Conservation (phyloP, 805 yeast species). For the Saccharomycopsis sp. region DNA sequence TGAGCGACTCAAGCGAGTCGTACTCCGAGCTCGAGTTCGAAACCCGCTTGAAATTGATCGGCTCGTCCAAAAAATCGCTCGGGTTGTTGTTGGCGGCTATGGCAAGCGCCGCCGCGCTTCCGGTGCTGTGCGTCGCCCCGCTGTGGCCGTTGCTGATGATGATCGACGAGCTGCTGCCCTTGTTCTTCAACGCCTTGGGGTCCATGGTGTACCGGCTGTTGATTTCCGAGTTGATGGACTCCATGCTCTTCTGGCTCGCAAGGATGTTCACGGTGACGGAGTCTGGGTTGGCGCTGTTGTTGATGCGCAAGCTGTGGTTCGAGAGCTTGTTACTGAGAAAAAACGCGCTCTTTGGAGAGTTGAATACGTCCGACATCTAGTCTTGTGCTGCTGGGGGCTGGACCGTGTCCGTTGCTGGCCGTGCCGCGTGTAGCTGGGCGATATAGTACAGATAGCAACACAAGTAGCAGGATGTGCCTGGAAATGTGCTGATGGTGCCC, state of each 20-base stretch:
- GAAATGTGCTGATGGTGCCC: no score
- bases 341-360: background rate
- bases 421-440: no score
- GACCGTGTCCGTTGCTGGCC: no score
- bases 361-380: background rate
- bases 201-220: constrained; percentile 17
- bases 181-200: constrained; percentile 14
- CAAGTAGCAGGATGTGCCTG: background rate
- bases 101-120: constrained; percentile 8
- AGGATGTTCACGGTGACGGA: constrained; percentile 3
- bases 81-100: constrained; percentile 6
- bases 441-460: background rate
- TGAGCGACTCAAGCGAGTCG: constrained; percentile 18
- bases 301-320: constrained; percentile 4
- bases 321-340: constrained; percentile 1
- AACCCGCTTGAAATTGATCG: constrained; percentile 36
- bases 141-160: constrained; percentile 11
- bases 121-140: constrained; percentile 1
- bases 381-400: background rate
- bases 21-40: constrained; percentile 29
- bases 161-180: constrained; percentile 4
- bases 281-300: constrained; percentile 1
- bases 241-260: constrained; percentile 6
- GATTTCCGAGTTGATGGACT: constrained; percentile 11
- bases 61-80: constrained; percentile 31